Base-by-base conservation (phyloP, 805 yeast genomes). In the Cephaloascus albidus region DNA sequence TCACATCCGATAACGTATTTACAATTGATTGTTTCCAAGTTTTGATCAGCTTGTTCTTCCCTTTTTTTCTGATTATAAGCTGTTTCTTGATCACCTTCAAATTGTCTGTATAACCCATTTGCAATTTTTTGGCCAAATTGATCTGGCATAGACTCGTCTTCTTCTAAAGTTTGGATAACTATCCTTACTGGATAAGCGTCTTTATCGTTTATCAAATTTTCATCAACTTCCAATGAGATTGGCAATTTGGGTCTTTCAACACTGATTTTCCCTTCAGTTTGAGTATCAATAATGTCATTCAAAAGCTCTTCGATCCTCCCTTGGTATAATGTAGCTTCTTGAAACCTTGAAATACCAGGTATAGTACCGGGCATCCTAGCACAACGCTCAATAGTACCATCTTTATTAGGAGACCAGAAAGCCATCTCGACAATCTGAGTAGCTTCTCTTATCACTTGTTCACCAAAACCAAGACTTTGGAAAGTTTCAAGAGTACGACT, bases 1-100 rank as follows among this genome's bases (percentile, higher is more conserved):
- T 55, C 60, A 39, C 53, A 44, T 20, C 64, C 65, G 20, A 60
- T 34, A 33, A 58, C 55, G 40, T 56, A 60, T 40, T 60, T 58
- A 27, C 61, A 57, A 18, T 50, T 38, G 30, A 59, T 54, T 20
- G 52, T 28, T 36, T 48, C 53, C 23, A 20, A 35, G 10, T 37
- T 38, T 12, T 44, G 47, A 23, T 43, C 46, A 19, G 33, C 35
- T 4, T 34, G 14, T 20, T 38, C 37, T 14, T 36, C 36, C 10
- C 38, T 39, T n/a, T n/a, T n/a, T n/a, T n/a, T n/a, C n/a, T n/a
- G n/a, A n/a, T n/a, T n/a, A 36, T 51, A 50, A 40, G 42, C 43
- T 30, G 36, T 35, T 18, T 44, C 47, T 37, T 45, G 50, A 38
- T 49, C 47, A 16, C 53, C 54, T 27, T 50, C 57, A 42, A 52